Evolutionary conservation across 345 rosid genomes (phyloP).

Genomic region (Linum usitatissimum): DNA sequence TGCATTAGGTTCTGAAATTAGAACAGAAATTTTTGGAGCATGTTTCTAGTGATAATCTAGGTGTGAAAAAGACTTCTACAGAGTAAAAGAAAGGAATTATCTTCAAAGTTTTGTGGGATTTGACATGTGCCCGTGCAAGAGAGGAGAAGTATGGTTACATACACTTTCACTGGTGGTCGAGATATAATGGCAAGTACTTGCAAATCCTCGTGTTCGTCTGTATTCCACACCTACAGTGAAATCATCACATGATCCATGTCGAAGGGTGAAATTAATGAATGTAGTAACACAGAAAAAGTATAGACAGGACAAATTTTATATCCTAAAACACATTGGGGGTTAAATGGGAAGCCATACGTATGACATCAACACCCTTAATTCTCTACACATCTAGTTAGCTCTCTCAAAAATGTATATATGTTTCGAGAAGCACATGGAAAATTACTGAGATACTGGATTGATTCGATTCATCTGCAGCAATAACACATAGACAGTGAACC

Average conservation of each 20-base stretch:
- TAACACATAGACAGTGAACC: neutral
- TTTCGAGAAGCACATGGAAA: neutral
- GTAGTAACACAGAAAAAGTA: too few species aligned
- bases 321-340: neutral
- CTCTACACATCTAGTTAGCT: neutral
- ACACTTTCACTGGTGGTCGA: constrained; percentile 80
- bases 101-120: too few species aligned
- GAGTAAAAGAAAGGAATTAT: neutral
- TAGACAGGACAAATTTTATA: neutral
- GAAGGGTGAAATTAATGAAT: neutral
- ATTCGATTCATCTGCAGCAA: neutral
- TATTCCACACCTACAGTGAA: constrained; percentile 63
- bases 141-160: constrained; percentile 20
- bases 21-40: too few species aligned
- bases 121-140: neutral
- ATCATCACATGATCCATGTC: constrained; percentile 1
- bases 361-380: neutral
- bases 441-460: neutral
- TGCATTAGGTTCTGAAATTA: too few species aligned
- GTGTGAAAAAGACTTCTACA: neutral
- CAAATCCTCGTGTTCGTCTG: constrained; percentile 60
- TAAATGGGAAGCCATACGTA: neutral
- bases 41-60: too few species aligned
- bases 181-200: constrained; percentile 67
- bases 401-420: too few species aligned